Percentiles rank a stretch among this genome's conserved stretches.
phyloP scores from a whole-genome alignment of 371 early-diverging fungal species.

The Choanephora cucurbitarum region DNA sequence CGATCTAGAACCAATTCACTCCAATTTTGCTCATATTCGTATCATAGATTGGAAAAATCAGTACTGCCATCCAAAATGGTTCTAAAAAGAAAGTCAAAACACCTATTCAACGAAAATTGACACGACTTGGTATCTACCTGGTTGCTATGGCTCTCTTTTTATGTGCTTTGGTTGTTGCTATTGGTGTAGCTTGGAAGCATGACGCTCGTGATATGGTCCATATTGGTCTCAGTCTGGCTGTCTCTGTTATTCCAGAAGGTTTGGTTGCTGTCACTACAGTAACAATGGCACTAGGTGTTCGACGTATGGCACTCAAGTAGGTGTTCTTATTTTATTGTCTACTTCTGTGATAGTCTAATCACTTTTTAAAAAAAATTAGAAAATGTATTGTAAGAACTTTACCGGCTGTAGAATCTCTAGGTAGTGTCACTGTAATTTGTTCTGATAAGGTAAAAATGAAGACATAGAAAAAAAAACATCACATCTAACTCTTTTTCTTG shows the following conservation, averaged over 20 bases:
- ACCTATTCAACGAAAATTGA: slow-evolving; percentile 76
- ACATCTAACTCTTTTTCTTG: background rate
- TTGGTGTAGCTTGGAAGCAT: slow-evolving; percentile 75
- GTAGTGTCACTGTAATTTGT: slow-evolving; percentile 92
- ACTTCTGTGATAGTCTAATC: no score
- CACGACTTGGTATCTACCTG: slow-evolving; percentile 67
- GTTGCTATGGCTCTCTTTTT: slow-evolving; percentile 80
- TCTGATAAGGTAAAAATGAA: slow-evolving; percentile 95
- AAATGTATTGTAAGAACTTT: slow-evolving; percentile 82
- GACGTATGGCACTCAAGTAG: slow-evolving; percentile 84
- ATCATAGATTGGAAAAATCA: slow-evolving; percentile 83
- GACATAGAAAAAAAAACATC: background rate
- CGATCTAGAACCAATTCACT: background rate
- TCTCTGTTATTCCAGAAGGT: slow-evolving; percentile 97
- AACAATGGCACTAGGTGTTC: slow-evolving; percentile 93
- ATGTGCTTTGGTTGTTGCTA: slow-evolving; percentile 80
- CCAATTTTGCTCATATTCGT: background rate
- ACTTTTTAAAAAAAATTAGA: no score
- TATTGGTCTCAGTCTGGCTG: slow-evolving; percentile 65
- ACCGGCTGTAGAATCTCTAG: slow-evolving; percentile 89
- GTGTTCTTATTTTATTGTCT: slow-evolving; percentile 35
- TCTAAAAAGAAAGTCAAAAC: slow-evolving; percentile 68
- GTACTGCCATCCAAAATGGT: slow-evolving; percentile 78
- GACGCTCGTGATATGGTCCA: slow-evolving; percentile 45
- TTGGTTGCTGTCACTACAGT: slow-evolving; percentile 90